Conservation (phyloP, 352 stramenopile species). For the Globisporangium okanoganense region DNA sequence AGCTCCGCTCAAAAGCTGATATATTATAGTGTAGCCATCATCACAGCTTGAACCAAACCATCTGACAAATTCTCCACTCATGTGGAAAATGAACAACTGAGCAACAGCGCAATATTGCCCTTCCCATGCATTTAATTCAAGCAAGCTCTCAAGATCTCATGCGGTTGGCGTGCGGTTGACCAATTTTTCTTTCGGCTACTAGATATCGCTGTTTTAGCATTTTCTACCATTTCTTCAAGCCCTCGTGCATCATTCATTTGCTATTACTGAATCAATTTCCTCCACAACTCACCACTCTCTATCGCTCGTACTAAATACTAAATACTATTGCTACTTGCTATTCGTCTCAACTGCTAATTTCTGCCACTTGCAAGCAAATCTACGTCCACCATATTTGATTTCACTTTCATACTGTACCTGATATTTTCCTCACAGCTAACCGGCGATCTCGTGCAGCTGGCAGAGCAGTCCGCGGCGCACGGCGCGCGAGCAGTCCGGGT, state of each 20-base stretch:
- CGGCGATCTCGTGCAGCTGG: slow-evolving; percentile 20
- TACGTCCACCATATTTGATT: background rate
- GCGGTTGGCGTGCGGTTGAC: too few relatives aligned
- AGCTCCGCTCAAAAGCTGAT: too few relatives aligned
- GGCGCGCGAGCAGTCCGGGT: slow-evolving; percentile 22
- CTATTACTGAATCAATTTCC: too few relatives aligned
- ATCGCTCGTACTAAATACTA: too few relatives aligned
- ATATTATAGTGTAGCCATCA: background rate
- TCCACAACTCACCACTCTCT: too few relatives aligned
- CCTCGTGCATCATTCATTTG: too few relatives aligned
- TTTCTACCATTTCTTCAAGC: too few relatives aligned
- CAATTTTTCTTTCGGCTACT: too few relatives aligned
- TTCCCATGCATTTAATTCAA: too few relatives aligned
- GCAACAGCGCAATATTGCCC: too few relatives aligned
- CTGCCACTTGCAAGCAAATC: background rate
- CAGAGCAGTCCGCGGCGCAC: slow-evolving; percentile 29
- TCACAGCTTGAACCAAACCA: background rate
- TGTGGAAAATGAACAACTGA: background rate
- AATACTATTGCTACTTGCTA: background rate
- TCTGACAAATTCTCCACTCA: background rate
- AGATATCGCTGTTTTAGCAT: too few relatives aligned
- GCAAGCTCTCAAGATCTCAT: too few relatives aligned
- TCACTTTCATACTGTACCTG: background rate
- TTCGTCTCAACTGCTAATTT: background rate
- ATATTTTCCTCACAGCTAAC: background rate